Evolutionary conservation across 371 early-diverging fungal genomes (phyloP), one percentile per base, ranked within the genome.

Genomic region (Rhizopus arrhizus): DNA sequence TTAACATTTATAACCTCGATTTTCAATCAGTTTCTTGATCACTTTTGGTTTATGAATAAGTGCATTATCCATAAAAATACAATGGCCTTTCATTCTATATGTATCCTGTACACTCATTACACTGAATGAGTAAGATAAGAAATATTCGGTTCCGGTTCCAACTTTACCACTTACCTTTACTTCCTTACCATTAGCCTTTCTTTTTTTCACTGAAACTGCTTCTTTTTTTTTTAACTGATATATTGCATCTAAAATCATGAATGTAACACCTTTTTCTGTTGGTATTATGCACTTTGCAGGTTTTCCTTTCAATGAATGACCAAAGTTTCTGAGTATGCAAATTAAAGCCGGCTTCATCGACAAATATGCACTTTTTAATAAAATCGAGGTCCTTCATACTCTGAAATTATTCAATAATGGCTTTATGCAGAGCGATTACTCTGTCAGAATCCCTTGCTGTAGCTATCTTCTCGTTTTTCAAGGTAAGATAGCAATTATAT

Each of bases 271-370:
- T 22, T 46, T 53, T 54, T 38, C 61, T 35, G 55, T 61, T 32
- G 38, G 54, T 55, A 55, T 2, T 13, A 36, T 55, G 38, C 49
- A 10, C 28, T 61, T 61, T 34, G 48, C 61, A 50, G 55, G 55
- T 53, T 33, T 33, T 33, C 41, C 61, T 55, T 54, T 61, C 42
- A 48, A 32, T 42, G 61, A 61, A 49, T 55, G 61, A 13, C 48
- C 55, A 29, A 34, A 40, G 49, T 55, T 54, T 48, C 49, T 45
- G 35, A 7, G 55, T 48, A 61, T 54, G 55, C 29, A 62, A 51
- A 48, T 62, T 51, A 35, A 56, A 50, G 36, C 63, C 57, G 49
- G 57, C 57, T 56, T 62, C 52, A 62, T 56, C 50, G 16, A 62
- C 50, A 32, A 62, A 62, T 56, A 62, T 45, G 36, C 62, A 50